A percentile compares a stretch with the other conserved stretches of the same genome.
phyloP scores from a whole-genome alignment of 208 protist genomes.

The Phytomonas francai region DNA sequence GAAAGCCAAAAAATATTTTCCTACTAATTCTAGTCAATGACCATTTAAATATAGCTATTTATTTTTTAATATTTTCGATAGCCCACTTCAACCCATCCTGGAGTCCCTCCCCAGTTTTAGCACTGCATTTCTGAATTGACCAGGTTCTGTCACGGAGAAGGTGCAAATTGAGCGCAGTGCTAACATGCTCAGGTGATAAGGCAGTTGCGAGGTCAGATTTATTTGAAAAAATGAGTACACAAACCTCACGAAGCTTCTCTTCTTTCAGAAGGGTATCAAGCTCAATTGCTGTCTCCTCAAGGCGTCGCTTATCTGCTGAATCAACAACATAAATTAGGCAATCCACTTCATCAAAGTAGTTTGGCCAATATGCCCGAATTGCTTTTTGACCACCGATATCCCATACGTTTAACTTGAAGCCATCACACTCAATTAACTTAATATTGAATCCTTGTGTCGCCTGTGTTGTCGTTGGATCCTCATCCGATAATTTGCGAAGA shows the following conservation, averaged over 20 bases:
- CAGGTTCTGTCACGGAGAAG: conserved; percentile 85
- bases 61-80: conserved; percentile 82
- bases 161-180: conserved; percentile 77
- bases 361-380: conserved; percentile 96
- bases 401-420: conserved; percentile 98
- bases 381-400: conserved; percentile 97
- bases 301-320: conserved; percentile 86
- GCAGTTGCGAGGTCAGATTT: conserved; percentile 95
- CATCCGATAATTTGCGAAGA: conserved; percentile 92
- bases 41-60: conserved; percentile 6
- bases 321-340: conserved; percentile 96
- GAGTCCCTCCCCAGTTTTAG: conserved; percentile 85
- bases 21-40: conserved; percentile 13
- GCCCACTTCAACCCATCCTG: conserved; percentile 86
- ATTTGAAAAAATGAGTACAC: conserved; percentile 96
- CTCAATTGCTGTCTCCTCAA: conserved; percentile 93
- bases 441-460: conserved; percentile 98
- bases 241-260: conserved; percentile 90
- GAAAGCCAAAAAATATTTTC: conserved; percentile 16
- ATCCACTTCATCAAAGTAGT: conserved; percentile 97
- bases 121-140: conserved; percentile 90
- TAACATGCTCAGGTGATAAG: conserved; percentile 76
- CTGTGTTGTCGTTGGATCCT: conserved; percentile 93
- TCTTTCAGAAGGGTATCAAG: conserved; percentile 91
- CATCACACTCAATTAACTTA: conserved; percentile 93